Conservation (phyloP, 2,329 filamentous ascomycete species). For the Dothistroma pini region DNA sequence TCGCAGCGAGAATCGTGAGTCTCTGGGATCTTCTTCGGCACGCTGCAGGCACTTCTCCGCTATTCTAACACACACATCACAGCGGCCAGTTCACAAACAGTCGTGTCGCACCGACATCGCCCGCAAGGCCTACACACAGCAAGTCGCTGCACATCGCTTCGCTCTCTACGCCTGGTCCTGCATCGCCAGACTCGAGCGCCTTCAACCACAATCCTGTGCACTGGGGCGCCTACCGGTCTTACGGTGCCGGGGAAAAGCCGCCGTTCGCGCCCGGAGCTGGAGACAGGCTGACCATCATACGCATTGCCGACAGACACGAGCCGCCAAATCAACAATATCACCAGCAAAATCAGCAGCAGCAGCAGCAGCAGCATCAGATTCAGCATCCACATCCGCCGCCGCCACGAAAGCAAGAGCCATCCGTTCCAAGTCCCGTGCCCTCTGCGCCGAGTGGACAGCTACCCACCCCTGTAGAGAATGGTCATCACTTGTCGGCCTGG, state of each 20-base stretch:
- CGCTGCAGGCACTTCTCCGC: not conserved
- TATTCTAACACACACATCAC: not conserved
- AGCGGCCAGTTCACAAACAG: not conserved
- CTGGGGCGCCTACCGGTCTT: slow-evolving; percentile 4
- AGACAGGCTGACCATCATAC: slow-evolving; percentile 1
- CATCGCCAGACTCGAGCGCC: not conserved
- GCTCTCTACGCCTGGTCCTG: not conserved
- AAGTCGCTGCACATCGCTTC: not conserved
- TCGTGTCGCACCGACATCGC: not conserved
- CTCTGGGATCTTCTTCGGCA: not conserved
- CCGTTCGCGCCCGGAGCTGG: slow-evolving; percentile 1
- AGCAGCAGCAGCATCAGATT: not conserved
- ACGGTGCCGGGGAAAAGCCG: slow-evolving; percentile 1
- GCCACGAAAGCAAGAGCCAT: not conserved
- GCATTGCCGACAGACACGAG: not conserved
- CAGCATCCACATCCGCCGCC: not conserved
- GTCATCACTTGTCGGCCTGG: not conserved
- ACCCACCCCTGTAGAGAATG: not conserved
- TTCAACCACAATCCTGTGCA: slow-evolving; percentile 6
- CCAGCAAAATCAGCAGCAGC: not conserved
- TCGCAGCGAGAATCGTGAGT: not conserved
- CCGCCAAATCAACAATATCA: not conserved
- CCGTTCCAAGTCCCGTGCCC: not conserved
- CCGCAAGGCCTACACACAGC: not conserved
- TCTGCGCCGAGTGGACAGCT: not conserved